Conservation (phyloP, 2,329 filamentous ascomycete species). For the Colletotrichum lindemuthianum region DNA sequence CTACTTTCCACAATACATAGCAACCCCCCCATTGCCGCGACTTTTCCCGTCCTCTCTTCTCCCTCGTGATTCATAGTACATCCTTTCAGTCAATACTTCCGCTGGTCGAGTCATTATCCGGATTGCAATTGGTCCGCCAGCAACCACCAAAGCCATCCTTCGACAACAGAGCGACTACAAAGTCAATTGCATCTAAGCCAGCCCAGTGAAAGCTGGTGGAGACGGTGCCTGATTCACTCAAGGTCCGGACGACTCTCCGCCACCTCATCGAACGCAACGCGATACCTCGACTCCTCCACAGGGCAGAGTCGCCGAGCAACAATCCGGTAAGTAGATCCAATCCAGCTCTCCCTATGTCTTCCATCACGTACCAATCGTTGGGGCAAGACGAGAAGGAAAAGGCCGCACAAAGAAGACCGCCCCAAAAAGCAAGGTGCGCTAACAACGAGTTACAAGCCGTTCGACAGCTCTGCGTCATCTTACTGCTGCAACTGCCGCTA, state of each 20-base stretch:
- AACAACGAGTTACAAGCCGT: slow-evolving; percentile 13
- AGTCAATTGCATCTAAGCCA: not conserved
- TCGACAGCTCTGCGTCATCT: slow-evolving; percentile 34
- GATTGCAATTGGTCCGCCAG: slow-evolving; percentile 18
- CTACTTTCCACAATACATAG: slow-evolving; percentile 21
- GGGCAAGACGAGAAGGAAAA: slow-evolving; percentile 1
- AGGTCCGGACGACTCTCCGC: slow-evolving; percentile 25
- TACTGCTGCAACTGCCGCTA: slow-evolving; percentile 18
- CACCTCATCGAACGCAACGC: slow-evolving; percentile 21
- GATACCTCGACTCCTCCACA: slow-evolving; percentile 8
- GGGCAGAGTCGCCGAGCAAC: not conserved
- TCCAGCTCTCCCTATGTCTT: not conserved
- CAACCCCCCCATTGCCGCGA: slow-evolving; percentile 17
- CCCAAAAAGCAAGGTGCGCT: slow-evolving; percentile 27
- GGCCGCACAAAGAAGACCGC: slow-evolving; percentile 7
- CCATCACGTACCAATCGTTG: not conserved
- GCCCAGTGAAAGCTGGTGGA: slow-evolving; percentile 13
- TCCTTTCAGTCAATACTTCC: not conserved
- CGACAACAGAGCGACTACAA: slow-evolving; percentile 3
- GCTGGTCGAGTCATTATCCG: slow-evolving; percentile 20
- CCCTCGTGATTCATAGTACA: slow-evolving; percentile 2
- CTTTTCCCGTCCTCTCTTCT: slow-evolving; percentile 7
- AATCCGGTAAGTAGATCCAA: slow-evolving; percentile 4
- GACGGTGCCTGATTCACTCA: slow-evolving; percentile 32
- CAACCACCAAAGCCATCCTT: slow-evolving; percentile 17